phyloP scores from a whole-genome alignment of 1,284 basidiomycete species.

The Pseudozyma tsukubaensis region DNA sequence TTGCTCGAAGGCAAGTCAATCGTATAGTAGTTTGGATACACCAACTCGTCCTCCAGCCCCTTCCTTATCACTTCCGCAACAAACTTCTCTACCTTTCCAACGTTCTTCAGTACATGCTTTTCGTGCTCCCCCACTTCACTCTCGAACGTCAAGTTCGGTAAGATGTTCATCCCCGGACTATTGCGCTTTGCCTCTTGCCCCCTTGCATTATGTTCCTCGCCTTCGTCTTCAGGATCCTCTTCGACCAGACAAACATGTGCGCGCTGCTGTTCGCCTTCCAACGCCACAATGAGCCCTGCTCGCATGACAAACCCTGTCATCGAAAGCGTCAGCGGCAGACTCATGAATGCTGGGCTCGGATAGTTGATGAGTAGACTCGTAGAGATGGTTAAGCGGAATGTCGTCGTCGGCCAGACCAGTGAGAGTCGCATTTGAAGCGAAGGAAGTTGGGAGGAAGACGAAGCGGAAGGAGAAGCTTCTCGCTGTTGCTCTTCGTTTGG shows the following conservation, averaged over 20 bases:
- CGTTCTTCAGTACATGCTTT: conserved; percentile 95
- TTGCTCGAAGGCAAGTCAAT: conserved; percentile 51
- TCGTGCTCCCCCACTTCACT: conserved; percentile 95
- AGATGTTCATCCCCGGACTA: conserved; percentile 77
- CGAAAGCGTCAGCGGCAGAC: conserved; percentile 88
- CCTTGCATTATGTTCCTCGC: conserved; percentile 18
- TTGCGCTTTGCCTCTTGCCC: conserved; percentile 1
- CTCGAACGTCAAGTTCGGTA: conserved; percentile 94
- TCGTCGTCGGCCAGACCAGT: conserved; percentile 59
- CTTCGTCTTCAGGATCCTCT: conserved; percentile 50
- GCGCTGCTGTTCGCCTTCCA: conserved; percentile 81
- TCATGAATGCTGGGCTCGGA: conserved; percentile 93
- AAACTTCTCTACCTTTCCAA: conserved; percentile 94
- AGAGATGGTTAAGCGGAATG: conserved; percentile 75
- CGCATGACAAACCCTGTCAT: conserved; percentile 87
- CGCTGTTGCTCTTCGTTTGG: conserved; percentile 13
- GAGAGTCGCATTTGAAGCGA: conserved; percentile 59
- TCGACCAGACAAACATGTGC: conserved; percentile 82
- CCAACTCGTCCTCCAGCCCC: conserved; percentile 77
- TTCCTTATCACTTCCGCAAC: conserved; percentile 94
- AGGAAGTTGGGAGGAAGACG: conserved; percentile 38
- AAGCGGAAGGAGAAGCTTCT: conserved; percentile 6
- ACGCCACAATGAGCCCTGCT: conserved; percentile 88
- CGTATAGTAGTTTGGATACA: conserved; percentile 68
- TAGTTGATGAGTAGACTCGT: conserved; percentile 96